A percentile compares a stretch with the other conserved stretches of the same genome.
Evolutionary conservation across 257 asterid genomes (phyloP).

Genomic region (Capsicum pubescens): DNA sequence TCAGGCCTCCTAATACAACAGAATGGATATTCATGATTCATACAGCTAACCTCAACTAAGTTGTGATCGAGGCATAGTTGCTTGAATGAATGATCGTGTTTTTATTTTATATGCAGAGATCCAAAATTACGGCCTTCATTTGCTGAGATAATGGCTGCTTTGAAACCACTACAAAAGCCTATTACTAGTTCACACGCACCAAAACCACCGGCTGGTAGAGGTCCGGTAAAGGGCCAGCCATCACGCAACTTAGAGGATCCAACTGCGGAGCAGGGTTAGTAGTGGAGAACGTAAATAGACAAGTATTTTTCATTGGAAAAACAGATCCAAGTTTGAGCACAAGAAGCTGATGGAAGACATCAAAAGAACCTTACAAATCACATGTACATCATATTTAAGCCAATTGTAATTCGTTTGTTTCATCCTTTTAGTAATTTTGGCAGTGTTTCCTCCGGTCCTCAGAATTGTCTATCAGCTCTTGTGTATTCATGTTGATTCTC

Average conservation of each 20-base stretch:
- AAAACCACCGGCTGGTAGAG: conserved; percentile 44
- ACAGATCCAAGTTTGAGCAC: conserved; percentile 30
- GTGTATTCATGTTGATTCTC: conserved; percentile 53
- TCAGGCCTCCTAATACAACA: conserved; percentile 1
- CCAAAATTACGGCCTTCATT: conserved; percentile 85
- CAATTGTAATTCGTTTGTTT: conserved; percentile 37
- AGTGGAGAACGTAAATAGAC: conserved; percentile 33
- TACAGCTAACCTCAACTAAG: not conserved
- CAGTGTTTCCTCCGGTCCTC: conserved; percentile 47
- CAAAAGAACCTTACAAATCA: conserved; percentile 31
- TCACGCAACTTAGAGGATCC: conserved; percentile 40
- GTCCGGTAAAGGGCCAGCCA: conserved; percentile 34
- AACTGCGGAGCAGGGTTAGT: conserved; percentile 39
- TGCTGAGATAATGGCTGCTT: conserved; percentile 84
- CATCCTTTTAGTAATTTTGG: conserved; percentile 41
- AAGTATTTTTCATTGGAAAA: conserved; percentile 23
- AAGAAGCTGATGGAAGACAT: conserved; percentile 28
- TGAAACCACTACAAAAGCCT: conserved; percentile 88
- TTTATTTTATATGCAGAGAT: conserved; percentile 51
- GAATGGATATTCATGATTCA: not conserved
- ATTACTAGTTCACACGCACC: conserved; percentile 56
- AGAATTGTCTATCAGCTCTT: conserved; percentile 53
- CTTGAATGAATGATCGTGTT: not conserved
- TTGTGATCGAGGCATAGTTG: not conserved
- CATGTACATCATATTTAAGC: conserved; percentile 29